Conservation (phyloP, 768 basidiomycete genomes). For the Lentinula boryana region DNA sequence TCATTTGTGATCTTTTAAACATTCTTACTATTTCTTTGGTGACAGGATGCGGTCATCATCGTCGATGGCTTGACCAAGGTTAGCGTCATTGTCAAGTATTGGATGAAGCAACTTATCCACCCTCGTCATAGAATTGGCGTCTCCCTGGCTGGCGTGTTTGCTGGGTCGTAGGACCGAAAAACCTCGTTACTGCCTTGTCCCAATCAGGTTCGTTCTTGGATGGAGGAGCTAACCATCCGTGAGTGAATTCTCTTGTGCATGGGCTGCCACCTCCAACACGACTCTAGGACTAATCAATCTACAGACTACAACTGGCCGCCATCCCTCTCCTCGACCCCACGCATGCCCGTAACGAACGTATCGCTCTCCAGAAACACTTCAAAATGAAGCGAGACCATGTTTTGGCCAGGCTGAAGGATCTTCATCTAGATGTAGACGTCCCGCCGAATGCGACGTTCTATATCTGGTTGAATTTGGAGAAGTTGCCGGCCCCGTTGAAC, state of each 20-base stretch:
- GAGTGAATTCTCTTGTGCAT: slow-evolving; percentile 19
- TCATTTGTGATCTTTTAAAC: neutral
- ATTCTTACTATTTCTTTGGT: neutral
- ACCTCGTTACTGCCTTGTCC: slow-evolving; percentile 83
- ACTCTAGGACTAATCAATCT: neutral
- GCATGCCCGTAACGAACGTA: slow-evolving; percentile 66
- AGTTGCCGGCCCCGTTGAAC: slow-evolving; percentile 75
- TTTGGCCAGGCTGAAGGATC: slow-evolving; percentile 67
- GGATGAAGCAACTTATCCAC: neutral
- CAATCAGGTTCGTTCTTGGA: slow-evolving; percentile 88
- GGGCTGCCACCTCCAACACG: no score
- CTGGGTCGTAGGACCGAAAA: slow-evolving; percentile 91
- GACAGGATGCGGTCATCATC: slow-evolving; percentile 71
- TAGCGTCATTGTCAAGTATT: neutral
- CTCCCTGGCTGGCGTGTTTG: slow-evolving; percentile 93
- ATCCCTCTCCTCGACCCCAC: slow-evolving; percentile 73
- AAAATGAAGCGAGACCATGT: slow-evolving; percentile 89
- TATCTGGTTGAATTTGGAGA: slow-evolving; percentile 86
- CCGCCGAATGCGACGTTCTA: slow-evolving; percentile 87
- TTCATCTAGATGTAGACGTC: slow-evolving; percentile 72
- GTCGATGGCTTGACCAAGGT: slow-evolving; percentile 94
- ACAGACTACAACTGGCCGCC: slow-evolving; percentile 81
- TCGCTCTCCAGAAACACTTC: slow-evolving; percentile 86
- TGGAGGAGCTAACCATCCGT: slow-evolving; percentile 93
- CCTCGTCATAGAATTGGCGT: slow-evolving; percentile 70